Conservation (phyloP, 164 flowering plant genomes). For the Stephania yunnanensis region DNA sequence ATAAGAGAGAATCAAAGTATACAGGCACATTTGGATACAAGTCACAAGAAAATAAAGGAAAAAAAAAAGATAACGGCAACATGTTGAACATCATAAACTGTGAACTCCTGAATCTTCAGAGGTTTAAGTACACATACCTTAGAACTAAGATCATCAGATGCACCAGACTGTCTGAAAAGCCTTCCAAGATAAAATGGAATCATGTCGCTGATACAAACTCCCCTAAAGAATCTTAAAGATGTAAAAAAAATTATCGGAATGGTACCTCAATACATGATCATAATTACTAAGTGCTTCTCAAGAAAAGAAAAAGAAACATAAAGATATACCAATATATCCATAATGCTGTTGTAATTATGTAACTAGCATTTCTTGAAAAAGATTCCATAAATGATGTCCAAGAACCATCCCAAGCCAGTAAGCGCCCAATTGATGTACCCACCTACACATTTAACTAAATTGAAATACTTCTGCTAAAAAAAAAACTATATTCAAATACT, state of each 20-base stretch:
- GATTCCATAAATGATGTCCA: slow-evolving; percentile 65
- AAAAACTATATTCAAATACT: neutral
- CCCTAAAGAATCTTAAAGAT: slow-evolving; percentile 39
- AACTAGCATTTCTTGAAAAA: slow-evolving; percentile 25
- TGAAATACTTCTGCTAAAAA: too few species aligned
- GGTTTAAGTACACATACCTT: slow-evolving; percentile 43
- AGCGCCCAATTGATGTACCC: slow-evolving; percentile 58
- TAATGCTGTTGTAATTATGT: slow-evolving; percentile 45
- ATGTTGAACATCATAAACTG: neutral
- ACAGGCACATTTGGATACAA: neutral
- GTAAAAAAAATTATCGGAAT: slow-evolving; percentile 9
- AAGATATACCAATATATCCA: slow-evolving; percentile 80
- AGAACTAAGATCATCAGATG: slow-evolving; percentile 62
- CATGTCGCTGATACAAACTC: slow-evolving; percentile 84
- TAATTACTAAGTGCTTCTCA: neutral
- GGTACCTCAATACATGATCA: neutral
- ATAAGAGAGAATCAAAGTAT: neutral
- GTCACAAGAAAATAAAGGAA: neutral
- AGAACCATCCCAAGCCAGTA: slow-evolving; percentile 64
- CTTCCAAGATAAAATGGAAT: slow-evolving; percentile 82
- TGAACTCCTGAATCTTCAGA: neutral
- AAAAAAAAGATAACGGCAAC: neutral
- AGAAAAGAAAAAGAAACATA: slow-evolving; percentile 4
- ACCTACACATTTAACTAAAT: slow-evolving; percentile 45
- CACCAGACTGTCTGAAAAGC: slow-evolving; percentile 57